Evolutionary conservation across 2,329 filamentous ascomycete species (phyloP).

Genomic region (Ascochyta clinopodiicola): DNA sequence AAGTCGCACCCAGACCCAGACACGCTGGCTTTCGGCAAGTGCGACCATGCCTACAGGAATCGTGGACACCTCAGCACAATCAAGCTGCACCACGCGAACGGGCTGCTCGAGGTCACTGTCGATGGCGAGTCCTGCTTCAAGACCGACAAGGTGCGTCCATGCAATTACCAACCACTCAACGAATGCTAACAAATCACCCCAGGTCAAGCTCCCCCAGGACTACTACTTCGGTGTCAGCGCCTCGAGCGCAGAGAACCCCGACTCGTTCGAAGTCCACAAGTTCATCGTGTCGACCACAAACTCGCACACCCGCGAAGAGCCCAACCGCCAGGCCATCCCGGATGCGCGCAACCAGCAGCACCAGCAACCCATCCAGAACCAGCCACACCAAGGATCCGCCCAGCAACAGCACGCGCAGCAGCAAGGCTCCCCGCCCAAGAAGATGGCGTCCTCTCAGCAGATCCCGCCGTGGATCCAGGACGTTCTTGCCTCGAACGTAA

Average conservation of each 20-base stretch:
- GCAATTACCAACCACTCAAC: not conserved
- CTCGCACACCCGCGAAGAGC: conserved; percentile 44
- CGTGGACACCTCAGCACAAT: conserved; percentile 82
- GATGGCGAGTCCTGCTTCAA: conserved; percentile 85
- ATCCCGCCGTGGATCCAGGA: conserved; percentile 51
- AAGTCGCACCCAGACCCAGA: conserved; percentile 78
- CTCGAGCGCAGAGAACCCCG: conserved; percentile 86
- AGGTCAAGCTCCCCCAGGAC: conserved; percentile 77
- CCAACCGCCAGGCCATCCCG: conserved; percentile 34
- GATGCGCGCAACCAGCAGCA: conserved; percentile 42
- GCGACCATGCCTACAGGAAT: conserved; percentile 89
- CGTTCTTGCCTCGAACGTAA: conserved; percentile 54
- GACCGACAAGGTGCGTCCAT: conserved; percentile 64
- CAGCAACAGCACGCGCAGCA: conserved; percentile 39
- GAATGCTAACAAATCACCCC: conserved; percentile 13
- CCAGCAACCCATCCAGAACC: conserved; percentile 27
- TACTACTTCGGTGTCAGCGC: conserved; percentile 89
- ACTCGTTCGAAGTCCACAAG: conserved; percentile 94
- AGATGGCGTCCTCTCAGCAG: conserved; percentile 34
- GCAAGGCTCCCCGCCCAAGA: conserved; percentile 29
- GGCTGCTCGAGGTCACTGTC: conserved; percentile 76
- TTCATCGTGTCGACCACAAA: conserved; percentile 71
- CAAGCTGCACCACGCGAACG: conserved; percentile 71
- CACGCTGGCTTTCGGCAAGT: conserved; percentile 89
- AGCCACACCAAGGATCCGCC: conserved; percentile 38